Conservation (phyloP, 805 yeast species). For the Candida caryicola region DNA sequence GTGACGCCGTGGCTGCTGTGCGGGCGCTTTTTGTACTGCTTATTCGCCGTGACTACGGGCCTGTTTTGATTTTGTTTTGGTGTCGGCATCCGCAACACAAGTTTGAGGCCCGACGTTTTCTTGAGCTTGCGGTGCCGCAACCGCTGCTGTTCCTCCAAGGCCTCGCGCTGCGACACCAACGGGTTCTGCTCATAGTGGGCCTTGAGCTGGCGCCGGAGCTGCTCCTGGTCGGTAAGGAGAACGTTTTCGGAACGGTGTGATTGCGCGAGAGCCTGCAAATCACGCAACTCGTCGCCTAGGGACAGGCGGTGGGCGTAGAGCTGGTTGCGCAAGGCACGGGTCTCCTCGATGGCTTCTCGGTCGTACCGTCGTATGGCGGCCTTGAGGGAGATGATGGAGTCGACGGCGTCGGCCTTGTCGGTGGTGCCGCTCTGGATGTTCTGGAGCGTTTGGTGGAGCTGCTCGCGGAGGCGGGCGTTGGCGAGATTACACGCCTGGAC, state of each 20-base stretch:
- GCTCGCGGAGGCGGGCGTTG: slow-evolving; percentile 16
- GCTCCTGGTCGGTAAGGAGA: slow-evolving; percentile 11
- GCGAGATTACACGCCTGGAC: slow-evolving; percentile 36
- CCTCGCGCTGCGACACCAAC: slow-evolving; percentile 37
- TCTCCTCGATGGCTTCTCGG: slow-evolving; percentile 26
- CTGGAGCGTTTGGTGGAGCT: slow-evolving; percentile 6
- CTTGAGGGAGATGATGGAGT: slow-evolving; percentile 9
- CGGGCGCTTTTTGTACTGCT: not conserved
- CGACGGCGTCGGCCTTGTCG: not conserved
- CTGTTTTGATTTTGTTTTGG: slow-evolving; percentile 1
- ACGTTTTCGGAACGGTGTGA: slow-evolving; percentile 7
- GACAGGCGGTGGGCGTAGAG: slow-evolving; percentile 26
- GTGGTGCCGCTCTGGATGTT: slow-evolving; percentile 4
- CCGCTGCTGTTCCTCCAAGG: slow-evolving; percentile 29
- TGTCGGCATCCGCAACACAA: slow-evolving; percentile 8
- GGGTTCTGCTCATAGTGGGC: slow-evolving; percentile 36
- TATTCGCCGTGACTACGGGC: not conserved
- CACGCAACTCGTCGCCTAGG: slow-evolving; percentile 25
- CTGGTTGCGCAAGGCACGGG: slow-evolving; percentile 28
- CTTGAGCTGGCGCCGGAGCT: slow-evolving; percentile 28
- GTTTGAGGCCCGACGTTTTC: slow-evolving; percentile 8
- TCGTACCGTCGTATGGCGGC: slow-evolving; percentile 9
- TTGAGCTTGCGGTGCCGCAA: slow-evolving; percentile 2
- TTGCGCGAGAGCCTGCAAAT: slow-evolving; percentile 10
- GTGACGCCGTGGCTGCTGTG: not conserved